These are phyloP conservation scores for Orbilia blumenaviensis DNA, from an alignment of 2,329 filamentous ascomycete genomes.

Conservation along the genomic window DNA sequence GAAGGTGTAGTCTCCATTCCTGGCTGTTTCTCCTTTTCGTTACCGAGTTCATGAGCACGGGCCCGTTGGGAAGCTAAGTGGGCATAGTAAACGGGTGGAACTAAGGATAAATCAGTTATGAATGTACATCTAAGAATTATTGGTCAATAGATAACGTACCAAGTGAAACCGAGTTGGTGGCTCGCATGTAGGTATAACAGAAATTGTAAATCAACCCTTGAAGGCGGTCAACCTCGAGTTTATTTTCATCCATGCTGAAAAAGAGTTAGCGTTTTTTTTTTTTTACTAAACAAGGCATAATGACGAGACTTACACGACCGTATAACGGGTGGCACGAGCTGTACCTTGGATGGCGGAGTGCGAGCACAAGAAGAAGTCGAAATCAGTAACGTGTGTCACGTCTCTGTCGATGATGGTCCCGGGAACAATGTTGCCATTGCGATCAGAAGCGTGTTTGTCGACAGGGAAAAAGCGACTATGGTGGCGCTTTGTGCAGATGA, in stretches of 20 bases:
- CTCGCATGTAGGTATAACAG: constrained; percentile 90
- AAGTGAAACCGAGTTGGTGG: constrained; percentile 88
- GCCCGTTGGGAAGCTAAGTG: constrained; percentile 86
- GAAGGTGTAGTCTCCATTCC: constrained; percentile 31
- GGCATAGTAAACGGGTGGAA: constrained; percentile 93
- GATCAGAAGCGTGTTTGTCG: constrained; percentile 68
- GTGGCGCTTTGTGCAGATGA: constrained; percentile 91
- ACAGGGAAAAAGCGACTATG: constrained; percentile 91
- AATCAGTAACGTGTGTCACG: constrained; percentile 89
- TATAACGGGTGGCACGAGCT: constrained; percentile 89
- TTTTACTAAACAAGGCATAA: not conserved
- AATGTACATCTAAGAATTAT: not conserved
- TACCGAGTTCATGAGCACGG: constrained; percentile 71
- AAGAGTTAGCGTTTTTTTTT: not conserved
- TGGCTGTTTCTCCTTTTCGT: constrained; percentile 58
- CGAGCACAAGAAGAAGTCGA: constrained; percentile 80
- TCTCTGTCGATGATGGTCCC: constrained; percentile 88
- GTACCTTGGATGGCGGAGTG: constrained; percentile 91
- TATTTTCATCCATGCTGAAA: constrained; percentile 73
- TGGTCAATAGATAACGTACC: constrained; percentile 60
- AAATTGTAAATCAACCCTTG: constrained; percentile 94
- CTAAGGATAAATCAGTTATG: constrained; percentile 55
- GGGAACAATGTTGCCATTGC: constrained; percentile 81
- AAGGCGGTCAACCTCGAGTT: constrained; percentile 73
- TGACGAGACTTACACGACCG: constrained; percentile 69